Base-by-base conservation (phyloP, 257 asterid species). In the Striga asiatica region DNA sequence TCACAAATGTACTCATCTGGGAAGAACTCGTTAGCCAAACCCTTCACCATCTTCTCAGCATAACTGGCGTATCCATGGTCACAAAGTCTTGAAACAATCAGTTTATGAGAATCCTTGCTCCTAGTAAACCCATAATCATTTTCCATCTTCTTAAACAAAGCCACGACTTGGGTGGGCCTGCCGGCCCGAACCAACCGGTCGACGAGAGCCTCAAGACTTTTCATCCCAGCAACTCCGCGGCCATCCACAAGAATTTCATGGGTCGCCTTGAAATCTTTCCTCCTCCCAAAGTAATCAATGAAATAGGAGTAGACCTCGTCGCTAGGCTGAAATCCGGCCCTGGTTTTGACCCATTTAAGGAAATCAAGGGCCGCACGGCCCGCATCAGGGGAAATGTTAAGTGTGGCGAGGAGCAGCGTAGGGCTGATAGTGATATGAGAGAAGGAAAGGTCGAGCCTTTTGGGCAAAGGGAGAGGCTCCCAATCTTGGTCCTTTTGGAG, bases 41-140 rank as follows among this genome's bases (percentile, higher is more conserved):
- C 66, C 72, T 88, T 92, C 28, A 82, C 97, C 91, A 92, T 74
- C 66, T 88, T 92, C 68, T 92, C 97, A 53, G 99, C 97, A 71
- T 79, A 62, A 43, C 81, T 84, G 4, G 94, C 94, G 54, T 60
- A 79, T 2, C 97, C 99, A 57, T 61, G 76, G 29, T 79, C 78
- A 70, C 91, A 81, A n/a, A 92, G 76, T 61, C 68, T 75, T 1
- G 76, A 46, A 50, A 92, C 84, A 32, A 92, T 71, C 58, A 77
- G 24, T 69, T 82, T 84, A 68, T 82, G 66, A 8, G 86, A 71
- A 60, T 67, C 84, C 61, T 69, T 21, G 72, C 72, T 75, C 74
- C 88, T 78, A 19, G 6, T 16, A 23, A 83, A 74, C 66, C 91
- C 93, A 58, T 82, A 81, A 20, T 92, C 94, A 17, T 65, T 68